Conservation (phyloP, 1,284 basidiomycete species). For the Schizopora paradoxa region DNA sequence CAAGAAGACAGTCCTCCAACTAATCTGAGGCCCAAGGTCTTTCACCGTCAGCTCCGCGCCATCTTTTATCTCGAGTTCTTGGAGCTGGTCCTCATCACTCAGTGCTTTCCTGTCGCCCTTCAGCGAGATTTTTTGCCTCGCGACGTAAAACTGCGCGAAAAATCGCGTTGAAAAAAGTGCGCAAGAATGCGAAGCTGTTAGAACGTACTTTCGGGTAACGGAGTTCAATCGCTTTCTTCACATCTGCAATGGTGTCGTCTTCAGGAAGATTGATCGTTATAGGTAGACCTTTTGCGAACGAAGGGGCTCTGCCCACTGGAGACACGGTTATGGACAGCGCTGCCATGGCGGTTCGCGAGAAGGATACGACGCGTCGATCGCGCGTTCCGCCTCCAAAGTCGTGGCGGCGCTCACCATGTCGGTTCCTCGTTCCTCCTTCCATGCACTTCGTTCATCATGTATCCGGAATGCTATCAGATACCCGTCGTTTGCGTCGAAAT, state of each 20-base stretch:
- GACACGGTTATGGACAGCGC: slow-evolving; percentile 54
- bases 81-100: slow-evolving; percentile 57
- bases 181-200: background rate
- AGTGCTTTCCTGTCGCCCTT: slow-evolving; percentile 57
- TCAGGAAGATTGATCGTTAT: slow-evolving; percentile 49
- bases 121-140: slow-evolving; percentile 70
- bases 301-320: slow-evolving; percentile 37
- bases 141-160: slow-evolving; percentile 52
- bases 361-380: slow-evolving; percentile 4
- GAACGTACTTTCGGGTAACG: slow-evolving; percentile 55
- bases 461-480: too few species aligned
- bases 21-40: slow-evolving; percentile 84
- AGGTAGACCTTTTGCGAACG: slow-evolving; percentile 50
- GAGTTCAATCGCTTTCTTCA: slow-evolving; percentile 52
- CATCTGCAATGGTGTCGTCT: slow-evolving; percentile 48
- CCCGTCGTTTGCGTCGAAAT: too few species aligned
- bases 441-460: too few species aligned
- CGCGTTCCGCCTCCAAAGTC: background rate
- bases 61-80: slow-evolving; percentile 49
- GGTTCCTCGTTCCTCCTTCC: too few species aligned
- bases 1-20: slow-evolving; percentile 82
- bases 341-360: slow-evolving; percentile 46
- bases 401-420: background rate
- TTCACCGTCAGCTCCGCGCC: slow-evolving; percentile 69
- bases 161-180: background rate